Conservation (phyloP, 371 early-diverging fungal genomes). For the Circinella umbellata region DNA sequence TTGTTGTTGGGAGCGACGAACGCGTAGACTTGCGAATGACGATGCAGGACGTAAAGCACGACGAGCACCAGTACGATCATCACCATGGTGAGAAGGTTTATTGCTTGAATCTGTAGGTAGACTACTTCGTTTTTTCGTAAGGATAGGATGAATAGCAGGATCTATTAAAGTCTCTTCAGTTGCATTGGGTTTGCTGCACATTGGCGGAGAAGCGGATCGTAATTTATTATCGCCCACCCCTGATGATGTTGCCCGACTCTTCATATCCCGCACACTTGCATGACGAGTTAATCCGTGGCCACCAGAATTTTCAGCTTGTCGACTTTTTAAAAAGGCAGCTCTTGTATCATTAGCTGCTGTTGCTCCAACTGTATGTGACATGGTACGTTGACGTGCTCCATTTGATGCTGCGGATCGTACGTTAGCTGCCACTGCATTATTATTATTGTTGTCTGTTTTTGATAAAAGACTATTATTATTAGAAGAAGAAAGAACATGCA, state of each 20-base stretch:
- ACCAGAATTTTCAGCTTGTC: neutral
- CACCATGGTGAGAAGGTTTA: constrained; percentile 8
- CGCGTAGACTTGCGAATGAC: constrained; percentile 16
- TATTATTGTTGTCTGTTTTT: neutral
- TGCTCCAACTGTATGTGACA: constrained; percentile 22
- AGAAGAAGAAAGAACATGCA: constrained; percentile 6
- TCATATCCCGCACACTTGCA: constrained; percentile 10
- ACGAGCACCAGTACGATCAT: neutral
- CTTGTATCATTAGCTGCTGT: constrained; percentile 1
- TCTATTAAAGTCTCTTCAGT: neutral
- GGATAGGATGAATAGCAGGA: constrained; percentile 15
- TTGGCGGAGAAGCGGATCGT: constrained; percentile 7
- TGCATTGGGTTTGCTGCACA: constrained; percentile 10
- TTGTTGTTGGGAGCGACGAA: neutral
- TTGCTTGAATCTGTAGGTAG: constrained; percentile 9
- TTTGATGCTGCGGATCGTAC: neutral
- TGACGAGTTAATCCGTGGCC: constrained; percentile 4
- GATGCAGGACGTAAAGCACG: constrained; percentile 31
- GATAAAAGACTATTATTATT: constrained; percentile 7
- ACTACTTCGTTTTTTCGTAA: constrained; percentile 9
- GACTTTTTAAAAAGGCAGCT: constrained; percentile 2
- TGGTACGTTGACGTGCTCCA: constrained; percentile 22
- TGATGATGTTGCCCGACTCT: neutral
- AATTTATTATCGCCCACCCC: neutral
- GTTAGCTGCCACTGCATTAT: neutral